phyloP scores from a whole-genome alignment of 176 grass and related monocot genomes.

The Tillandsia leiboldiana region DNA sequence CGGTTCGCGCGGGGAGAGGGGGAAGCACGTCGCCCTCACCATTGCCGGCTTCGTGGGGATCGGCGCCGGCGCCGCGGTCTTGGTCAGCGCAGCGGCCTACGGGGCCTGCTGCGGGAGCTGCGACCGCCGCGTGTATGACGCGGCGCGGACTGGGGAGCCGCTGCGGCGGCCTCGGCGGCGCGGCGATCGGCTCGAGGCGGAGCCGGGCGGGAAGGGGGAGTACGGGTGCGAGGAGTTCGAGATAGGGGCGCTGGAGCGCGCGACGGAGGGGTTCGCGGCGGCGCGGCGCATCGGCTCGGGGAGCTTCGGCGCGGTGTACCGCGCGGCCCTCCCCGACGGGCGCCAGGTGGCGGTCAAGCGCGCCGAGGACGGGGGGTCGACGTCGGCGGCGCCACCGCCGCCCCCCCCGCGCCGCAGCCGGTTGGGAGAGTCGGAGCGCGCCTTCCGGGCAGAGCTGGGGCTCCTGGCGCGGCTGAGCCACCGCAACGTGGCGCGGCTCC shows the following conservation, averaged over 20 bases:
- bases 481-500: constrained; percentile 65
- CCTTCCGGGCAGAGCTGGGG: constrained; percentile 63
- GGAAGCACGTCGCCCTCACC: neutral
- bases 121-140: constrained; percentile 14
- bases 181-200: constrained; percentile 1
- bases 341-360: constrained; percentile 68
- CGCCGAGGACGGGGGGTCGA: constrained; percentile 21
- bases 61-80: constrained; percentile 9
- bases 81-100: constrained; percentile 13
- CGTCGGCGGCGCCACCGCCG: neutral
- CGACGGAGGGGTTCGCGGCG: constrained; percentile 50
- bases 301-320: constrained; percentile 82
- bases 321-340: constrained; percentile 53
- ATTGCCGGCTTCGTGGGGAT: constrained; percentile 11
- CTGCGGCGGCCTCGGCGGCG: constrained; percentile 11
- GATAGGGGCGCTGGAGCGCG: constrained; percentile 27
- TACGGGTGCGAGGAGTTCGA: constrained; percentile 59
- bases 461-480: constrained; percentile 78
- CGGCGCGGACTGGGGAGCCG: constrained; percentile 14
- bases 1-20: neutral
- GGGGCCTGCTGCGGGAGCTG: constrained; percentile 13
- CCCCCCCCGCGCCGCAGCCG: constrained; percentile 2
- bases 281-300: constrained; percentile 56
- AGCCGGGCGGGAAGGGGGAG: constrained; percentile 14
- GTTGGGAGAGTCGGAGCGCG: constrained; percentile 37